Evolutionary conservation across 192 early-diverging fungal genomes (phyloP).

Genomic region (Entomortierella lignicola): DNA sequence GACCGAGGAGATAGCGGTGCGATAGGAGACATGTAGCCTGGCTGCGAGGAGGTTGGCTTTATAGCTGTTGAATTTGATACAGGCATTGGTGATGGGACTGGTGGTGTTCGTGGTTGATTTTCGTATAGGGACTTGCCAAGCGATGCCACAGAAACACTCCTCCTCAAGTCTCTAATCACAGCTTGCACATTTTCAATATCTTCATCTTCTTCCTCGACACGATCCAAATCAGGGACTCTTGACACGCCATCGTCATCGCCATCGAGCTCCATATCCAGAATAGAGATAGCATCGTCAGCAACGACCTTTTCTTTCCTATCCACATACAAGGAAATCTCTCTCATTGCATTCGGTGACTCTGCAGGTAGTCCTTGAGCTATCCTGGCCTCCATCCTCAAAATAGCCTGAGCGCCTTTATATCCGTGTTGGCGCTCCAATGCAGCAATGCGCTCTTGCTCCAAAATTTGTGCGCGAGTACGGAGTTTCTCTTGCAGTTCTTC

Average conservation of each 20-base stretch:
- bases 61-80: neutral
- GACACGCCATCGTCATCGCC: constrained; percentile 18
- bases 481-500: constrained; percentile 39
- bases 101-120: constrained; percentile 15
- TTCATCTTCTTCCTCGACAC: constrained; percentile 36
- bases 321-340: constrained; percentile 38
- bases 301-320: constrained; percentile 45
- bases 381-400: constrained; percentile 47
- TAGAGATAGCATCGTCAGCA: constrained; percentile 46
- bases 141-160: constrained; percentile 35
- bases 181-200: constrained; percentile 39
- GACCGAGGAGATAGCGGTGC: constrained; percentile 7
- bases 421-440: constrained; percentile 44
- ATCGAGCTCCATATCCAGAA: constrained; percentile 44
- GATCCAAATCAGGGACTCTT: constrained; percentile 25
- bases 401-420: constrained; percentile 25
- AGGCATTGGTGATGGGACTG: neutral
- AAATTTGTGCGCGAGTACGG: constrained; percentile 10
- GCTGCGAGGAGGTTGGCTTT: neutral
- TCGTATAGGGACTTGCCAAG: constrained; percentile 33
- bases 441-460: constrained; percentile 34
- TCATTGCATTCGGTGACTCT: constrained; percentile 33
- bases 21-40: constrained; percentile 5
- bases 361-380: constrained; percentile 48
- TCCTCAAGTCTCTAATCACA: constrained; percentile 29